Evolutionary conservation across 129 eudicot genomes (phyloP).

Genomic region (Centrapalus pauciflorus): DNA sequence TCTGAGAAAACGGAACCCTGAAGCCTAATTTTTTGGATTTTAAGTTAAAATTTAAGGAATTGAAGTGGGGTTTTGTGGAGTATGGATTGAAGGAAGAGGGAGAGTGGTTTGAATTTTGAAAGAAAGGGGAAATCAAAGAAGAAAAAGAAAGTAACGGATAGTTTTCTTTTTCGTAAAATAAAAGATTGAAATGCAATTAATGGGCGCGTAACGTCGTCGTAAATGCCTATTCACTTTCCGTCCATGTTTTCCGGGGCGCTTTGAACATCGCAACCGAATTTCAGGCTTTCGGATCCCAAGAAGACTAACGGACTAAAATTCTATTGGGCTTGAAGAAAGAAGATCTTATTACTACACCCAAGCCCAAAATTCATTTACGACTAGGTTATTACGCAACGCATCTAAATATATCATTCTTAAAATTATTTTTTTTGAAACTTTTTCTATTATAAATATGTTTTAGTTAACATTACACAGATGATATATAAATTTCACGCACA

Average conservation of each 20-base stretch:
- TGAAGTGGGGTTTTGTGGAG: background rate
- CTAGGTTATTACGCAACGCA: too few species aligned
- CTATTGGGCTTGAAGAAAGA: background rate
- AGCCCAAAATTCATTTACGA: too few species aligned
- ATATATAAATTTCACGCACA: too few species aligned
- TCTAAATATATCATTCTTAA: too few species aligned
- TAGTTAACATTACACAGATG: too few species aligned
- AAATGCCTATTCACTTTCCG: slow-evolving; percentile 10
- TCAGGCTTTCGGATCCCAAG: slow-evolving; percentile 13
- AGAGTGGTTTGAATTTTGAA: slow-evolving; percentile 46
- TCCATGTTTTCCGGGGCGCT: slow-evolving; percentile 2
- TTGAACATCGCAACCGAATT: background rate
- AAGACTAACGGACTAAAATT: background rate
- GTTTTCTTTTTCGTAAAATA: background rate
- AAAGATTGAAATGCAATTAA: slow-evolving; percentile 2
- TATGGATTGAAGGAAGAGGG: slow-evolving; percentile 33
- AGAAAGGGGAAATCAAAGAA: background rate
- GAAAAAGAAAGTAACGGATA: slow-evolving; percentile 32
- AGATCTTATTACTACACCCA: too few species aligned
- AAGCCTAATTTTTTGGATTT: background rate
- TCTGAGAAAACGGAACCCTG: slow-evolving; percentile 7
- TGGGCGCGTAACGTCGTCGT: slow-evolving; percentile 24
- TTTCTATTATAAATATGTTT: too few species aligned
- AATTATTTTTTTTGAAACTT: too few species aligned
- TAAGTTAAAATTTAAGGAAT: background rate